Base-by-base conservation (phyloP, 164 flowering plant genomes). In the Berberis thunbergii region DNA sequence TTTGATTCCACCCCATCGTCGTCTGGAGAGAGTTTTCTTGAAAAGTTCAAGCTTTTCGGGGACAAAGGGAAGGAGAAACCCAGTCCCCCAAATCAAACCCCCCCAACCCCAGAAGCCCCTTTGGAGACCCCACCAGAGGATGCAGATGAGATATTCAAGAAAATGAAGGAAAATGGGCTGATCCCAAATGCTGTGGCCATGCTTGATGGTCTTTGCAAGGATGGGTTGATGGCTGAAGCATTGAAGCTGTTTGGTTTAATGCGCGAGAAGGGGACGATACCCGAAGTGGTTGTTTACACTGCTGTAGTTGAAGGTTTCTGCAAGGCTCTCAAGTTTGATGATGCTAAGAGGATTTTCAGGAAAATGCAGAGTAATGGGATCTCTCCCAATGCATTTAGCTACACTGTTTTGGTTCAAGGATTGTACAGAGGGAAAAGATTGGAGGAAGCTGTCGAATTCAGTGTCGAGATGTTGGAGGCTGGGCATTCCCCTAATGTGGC, bases 191-290 rank as follows among this genome's bases (percentile, higher is more conserved):
- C 99, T 0, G 99, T 95, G 13, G 90, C 97, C 11, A 95, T 95
- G 99, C 97, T 95, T 13, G 97, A 95, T 65, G 97, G 97, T 7
- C 88, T 91, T 50, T 95, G 99, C 71, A 89, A 89, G 65, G 97
- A 89, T 64, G 97, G 99, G 13, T 75, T 91, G 55, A 76, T 95
- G 39, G 88, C 85, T 40, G 97, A 91, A 62, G 97, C 99, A 1
- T 83, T 95, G 97, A 88, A 89, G 74, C 89, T 95, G 9, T 95
- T 95, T 53, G 85, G 83, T 4, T 65, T 78, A 60, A 95, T 95
- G 92, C 87, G 97, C 0, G 91, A 88, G 67, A 83, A 79, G 69
- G 89, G 89, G 49, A 79, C 85, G 0, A 76, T 84, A 53, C 99
- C 97, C 0, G 96, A 89, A 49, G 96, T 91, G 57, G 92, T 91